Evolutionary conservation across 2,329 filamentous ascomycete genomes (phyloP), one percentile per base, ranked within the genome.

Genomic region (Pseudocercospora macadamiae): DNA sequence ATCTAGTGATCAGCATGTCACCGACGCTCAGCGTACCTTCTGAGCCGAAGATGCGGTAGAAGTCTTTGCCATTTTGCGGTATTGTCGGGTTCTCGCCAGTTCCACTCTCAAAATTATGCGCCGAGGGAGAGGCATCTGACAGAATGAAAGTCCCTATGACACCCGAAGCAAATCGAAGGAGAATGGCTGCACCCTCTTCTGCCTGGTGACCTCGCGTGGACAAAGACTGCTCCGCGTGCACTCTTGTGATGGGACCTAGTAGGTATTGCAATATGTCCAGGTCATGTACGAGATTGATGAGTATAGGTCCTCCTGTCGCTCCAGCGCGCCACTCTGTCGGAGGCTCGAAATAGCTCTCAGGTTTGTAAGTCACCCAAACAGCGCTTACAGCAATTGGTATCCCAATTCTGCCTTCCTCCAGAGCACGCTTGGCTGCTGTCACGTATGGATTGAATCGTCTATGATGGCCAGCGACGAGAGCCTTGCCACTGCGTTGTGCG

Each of bases 251-350:
- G 0, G 81, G 78, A 0, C 83, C 83, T 23, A 86, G 77, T 1
- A 86, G 71, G 68, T 81, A 80, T 47, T 86, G 83, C 16, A 87
- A 72, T 0, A 85, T 71, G 60, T 86, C 84, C 36, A 86, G 73
- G 51, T 87, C 84, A 64, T 87, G 84, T n/a, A 86, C 78, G 42
- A 86, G 71, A 65, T 86, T 87, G 60, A 86, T 86, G 2, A 81
- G 72, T 6, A 86, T 71, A 0, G 81, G 78, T 0, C 83, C 83
- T 18, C 68, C 68, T 1, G 79, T 80, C 4, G 67, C 70, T 2
- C 70, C 65, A 5, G 76, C 74, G 12, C 81, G 76, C 83, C 84
- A 86, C 36, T 78, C 76, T 0, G 73, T 72, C 0, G 78, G 77
- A 0, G 76, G 62, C 1, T 77, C 73, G 61, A 83, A 86, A 70